Evolutionary conservation across 768 basidiomycete species (phyloP).

Genomic region (Rhizopogon salebrosus): DNA sequence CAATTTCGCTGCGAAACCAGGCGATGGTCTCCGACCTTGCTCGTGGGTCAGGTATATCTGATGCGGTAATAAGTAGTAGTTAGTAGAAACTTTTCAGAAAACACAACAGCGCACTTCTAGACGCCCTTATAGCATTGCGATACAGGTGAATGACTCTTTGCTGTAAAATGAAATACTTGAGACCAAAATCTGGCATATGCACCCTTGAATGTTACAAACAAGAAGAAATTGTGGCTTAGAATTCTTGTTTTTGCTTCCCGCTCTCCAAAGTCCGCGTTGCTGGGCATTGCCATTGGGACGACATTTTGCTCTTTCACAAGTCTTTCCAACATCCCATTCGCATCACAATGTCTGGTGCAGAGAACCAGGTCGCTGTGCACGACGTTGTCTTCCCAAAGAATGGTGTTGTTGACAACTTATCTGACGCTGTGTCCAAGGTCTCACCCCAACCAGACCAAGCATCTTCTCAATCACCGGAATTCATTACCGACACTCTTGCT

Average conservation of each 20-base stretch:
- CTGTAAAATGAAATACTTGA: slow-evolving; percentile 74
- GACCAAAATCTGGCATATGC: slow-evolving; percentile 29
- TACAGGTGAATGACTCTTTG: slow-evolving; percentile 59
- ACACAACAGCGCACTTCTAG: slow-evolving; percentile 42
- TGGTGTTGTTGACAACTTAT: slow-evolving; percentile 22
- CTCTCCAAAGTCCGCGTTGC: slow-evolving; percentile 10
- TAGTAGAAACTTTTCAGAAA: too few relatives aligned
- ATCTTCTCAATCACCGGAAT: slow-evolving; percentile 8
- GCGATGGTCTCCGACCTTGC: slow-evolving; percentile 60
- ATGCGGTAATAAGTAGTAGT: neutral
- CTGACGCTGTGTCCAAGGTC: slow-evolving; percentile 28
- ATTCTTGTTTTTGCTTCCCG: slow-evolving; percentile 13
- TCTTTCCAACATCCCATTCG: slow-evolving; percentile 7
- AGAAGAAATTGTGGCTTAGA: slow-evolving; percentile 7
- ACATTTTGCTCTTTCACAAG: slow-evolving; percentile 3
- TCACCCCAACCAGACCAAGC: slow-evolving; percentile 17
- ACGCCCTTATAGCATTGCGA: slow-evolving; percentile 62
- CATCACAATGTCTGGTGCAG: slow-evolving; percentile 30
- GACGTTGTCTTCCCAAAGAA: slow-evolving; percentile 7
- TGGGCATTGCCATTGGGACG: slow-evolving; percentile 5
- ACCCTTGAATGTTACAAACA: neutral
- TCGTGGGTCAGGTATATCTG: slow-evolving; percentile 58
- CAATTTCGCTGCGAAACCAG: slow-evolving; percentile 74
- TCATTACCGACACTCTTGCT: slow-evolving; percentile 13
- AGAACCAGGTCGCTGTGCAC: slow-evolving; percentile 8